Percentiles rank a stretch among this genome's conserved stretches.
These are phyloP conservation scores for Acer campestre DNA, from an alignment of 345 rosid genomes.

Conservation along the genomic window DNA sequence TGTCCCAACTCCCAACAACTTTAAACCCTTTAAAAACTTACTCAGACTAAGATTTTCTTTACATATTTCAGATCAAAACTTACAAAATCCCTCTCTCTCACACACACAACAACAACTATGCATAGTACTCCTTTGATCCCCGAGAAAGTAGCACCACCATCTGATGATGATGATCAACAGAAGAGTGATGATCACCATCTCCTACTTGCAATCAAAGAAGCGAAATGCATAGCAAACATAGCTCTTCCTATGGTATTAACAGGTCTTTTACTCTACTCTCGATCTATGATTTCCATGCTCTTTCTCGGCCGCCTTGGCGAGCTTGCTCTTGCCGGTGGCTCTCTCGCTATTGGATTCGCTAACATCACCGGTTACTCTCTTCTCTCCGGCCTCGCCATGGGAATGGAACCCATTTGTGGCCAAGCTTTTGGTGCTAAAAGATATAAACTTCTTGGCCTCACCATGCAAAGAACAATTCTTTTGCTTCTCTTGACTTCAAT, in stretches of 20 bases:
- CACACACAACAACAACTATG: slow-evolving; percentile 31
- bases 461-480: slow-evolving; percentile 67
- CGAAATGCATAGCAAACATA: slow-evolving; percentile 53
- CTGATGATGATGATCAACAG: slow-evolving; percentile 32
- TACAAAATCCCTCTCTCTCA: neutral
- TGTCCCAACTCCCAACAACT: neutral
- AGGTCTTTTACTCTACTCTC: slow-evolving; percentile 73
- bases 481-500: slow-evolving; percentile 62
- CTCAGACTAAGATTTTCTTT: neutral
- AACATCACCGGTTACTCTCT: slow-evolving; percentile 92
- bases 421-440: slow-evolving; percentile 88
- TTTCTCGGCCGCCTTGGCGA: slow-evolving; percentile 83
- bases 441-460: slow-evolving; percentile 68
- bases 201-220: slow-evolving; percentile 46
- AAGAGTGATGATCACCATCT: slow-evolving; percentile 31
- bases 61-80: neutral
- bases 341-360: slow-evolving; percentile 83
- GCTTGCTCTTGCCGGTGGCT: slow-evolving; percentile 78
- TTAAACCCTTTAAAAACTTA: slow-evolving; percentile 13
- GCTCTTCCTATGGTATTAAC: slow-evolving; percentile 70
- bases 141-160: slow-evolving; percentile 30
- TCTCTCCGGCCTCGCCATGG: slow-evolving; percentile 85
- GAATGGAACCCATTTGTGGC: slow-evolving; percentile 93
- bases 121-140: slow-evolving; percentile 42
- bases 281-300: slow-evolving; percentile 86